Percentiles rank a stretch among this genome's conserved stretches.
These are phyloP conservation scores for Blumeria hordei DNA, from an alignment of 2,329 filamentous ascomycete species.

Conservation along the genomic window DNA sequence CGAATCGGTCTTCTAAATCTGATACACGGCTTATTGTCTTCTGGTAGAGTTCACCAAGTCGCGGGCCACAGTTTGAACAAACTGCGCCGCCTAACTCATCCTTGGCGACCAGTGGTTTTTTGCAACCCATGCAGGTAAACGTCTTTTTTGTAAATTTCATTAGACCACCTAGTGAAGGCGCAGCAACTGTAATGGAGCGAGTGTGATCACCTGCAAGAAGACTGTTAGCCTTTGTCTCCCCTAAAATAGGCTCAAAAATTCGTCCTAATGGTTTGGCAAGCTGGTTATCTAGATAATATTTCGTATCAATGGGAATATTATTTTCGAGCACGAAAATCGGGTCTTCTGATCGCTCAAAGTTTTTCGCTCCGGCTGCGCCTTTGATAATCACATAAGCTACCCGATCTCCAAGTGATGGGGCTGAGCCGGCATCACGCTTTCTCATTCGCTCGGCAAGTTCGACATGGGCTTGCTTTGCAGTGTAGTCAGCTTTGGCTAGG, in stretches of 20 bases:
- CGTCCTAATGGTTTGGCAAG: slow-evolving; percentile 79
- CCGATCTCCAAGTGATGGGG: slow-evolving; percentile 76
- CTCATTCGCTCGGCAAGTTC: slow-evolving; percentile 91
- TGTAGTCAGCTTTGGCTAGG: slow-evolving; percentile 71
- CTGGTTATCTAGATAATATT: slow-evolving; percentile 97
- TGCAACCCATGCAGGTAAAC: slow-evolving; percentile 95
- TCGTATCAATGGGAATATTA: slow-evolving; percentile 93
- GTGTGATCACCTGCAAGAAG: slow-evolving; percentile 86
- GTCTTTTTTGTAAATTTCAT: slow-evolving; percentile 99
- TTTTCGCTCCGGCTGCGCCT: slow-evolving; percentile 68
- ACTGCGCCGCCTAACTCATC: slow-evolving; percentile 68
- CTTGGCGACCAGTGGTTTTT: slow-evolving; percentile 69
- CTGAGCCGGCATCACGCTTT: slow-evolving; percentile 87
- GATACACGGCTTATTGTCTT: slow-evolving; percentile 72
- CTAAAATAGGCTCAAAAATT: slow-evolving; percentile 94
- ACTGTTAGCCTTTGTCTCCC: slow-evolving; percentile 70
- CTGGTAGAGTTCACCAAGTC: slow-evolving; percentile 80
- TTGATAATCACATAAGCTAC: slow-evolving; percentile 97
- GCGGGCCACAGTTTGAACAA: slow-evolving; percentile 61
- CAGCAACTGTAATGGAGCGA: slow-evolving; percentile 77
- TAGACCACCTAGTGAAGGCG: slow-evolving; percentile 69
- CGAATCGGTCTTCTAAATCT: slow-evolving; percentile 81
- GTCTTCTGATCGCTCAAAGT: slow-evolving; percentile 93
- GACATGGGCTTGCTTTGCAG: slow-evolving; percentile 82
- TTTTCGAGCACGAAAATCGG: slow-evolving; percentile 93